A percentile compares a stretch with the other conserved stretches of the same genome.
Evolutionary conservation across 306 rosid genomes (phyloP).

Genomic region (Glycyrrhiza uralensis): DNA sequence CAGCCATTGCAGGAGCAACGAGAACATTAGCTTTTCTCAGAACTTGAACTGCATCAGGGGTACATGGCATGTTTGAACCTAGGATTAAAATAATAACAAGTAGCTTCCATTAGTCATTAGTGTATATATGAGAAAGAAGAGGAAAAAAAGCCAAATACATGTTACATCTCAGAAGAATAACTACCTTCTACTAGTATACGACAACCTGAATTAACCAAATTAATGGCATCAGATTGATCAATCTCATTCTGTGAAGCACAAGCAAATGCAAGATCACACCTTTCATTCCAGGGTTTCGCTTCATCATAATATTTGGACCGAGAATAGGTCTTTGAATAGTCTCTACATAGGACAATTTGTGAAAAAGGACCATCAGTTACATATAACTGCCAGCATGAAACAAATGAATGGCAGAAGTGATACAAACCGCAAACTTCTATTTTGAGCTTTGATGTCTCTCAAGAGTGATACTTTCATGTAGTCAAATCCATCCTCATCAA

Average conservation of each 20-base stretch:
- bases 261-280: conserved; percentile 93
- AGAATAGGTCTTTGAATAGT: conserved; percentile 95
- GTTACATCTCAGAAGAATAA: conserved; percentile 9
- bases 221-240: conserved; percentile 86
- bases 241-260: conserved; percentile 97
- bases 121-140: neutral
- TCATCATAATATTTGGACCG: conserved; percentile 96
- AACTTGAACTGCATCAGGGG: conserved; percentile 84
- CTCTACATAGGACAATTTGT: conserved; percentile 55
- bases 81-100: conserved; percentile 20
- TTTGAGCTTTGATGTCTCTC: conserved; percentile 90
- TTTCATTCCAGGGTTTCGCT: conserved; percentile 94
- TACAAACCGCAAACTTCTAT: conserved; percentile 83
- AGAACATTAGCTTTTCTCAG: conserved; percentile 86
- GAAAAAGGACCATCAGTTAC: conserved; percentile 27
- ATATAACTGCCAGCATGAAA: conserved; percentile 14
- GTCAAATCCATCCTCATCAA: conserved; percentile 98
- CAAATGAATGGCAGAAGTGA: conserved; percentile 10
- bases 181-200: conserved; percentile 91
- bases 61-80: conserved; percentile 98
- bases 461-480: conserved; percentile 80
- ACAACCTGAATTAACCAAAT: conserved; percentile 87
- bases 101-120: conserved; percentile 12
- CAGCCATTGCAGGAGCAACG: conserved; percentile 98
- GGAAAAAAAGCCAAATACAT: neutral